Base-by-base conservation (phyloP, 1,139 yeast genomes). In the Saccharomyces hybrid region DNA sequence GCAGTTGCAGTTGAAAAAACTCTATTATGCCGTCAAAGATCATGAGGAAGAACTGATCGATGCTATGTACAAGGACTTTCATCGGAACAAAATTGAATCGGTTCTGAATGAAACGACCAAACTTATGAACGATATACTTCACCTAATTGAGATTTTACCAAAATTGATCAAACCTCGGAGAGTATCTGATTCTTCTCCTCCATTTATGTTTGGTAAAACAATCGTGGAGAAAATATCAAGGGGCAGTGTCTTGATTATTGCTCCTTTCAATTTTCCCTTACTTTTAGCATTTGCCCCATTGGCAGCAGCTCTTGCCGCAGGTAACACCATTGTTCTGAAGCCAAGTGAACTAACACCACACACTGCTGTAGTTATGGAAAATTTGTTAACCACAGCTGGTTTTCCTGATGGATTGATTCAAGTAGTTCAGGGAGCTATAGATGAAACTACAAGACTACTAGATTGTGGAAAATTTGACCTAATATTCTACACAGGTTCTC, bases 251-350 rank as follows among this genome's bases (percentile, higher is more conserved):
- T 77, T 90, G 60, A 75, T 91, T 54, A 82, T 90, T 54, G 74
- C 90, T 1, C 97, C 98, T 0, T 91, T 88, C 79, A 91, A 91
- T 72, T 93, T 86, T 69, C 99, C 99, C 0, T 70, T 88, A 53
- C 60, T 80, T 47, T 74, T 91, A 59, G 67, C 88, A 0, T 60
- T 90, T 28, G 75, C 81, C 14, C 90, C 97, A 0, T 66, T 91
- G 19, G 77, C 84, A 44, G 89, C 89, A 32, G 97, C 97, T 1
- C 74, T 93, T 62, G 90, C 96, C 1, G 90, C 86, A 23, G 98
- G 98, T 25, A 91, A 91, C 70, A 78, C 84, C 7, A 95, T 88
- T 29, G 82, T 88, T 26, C 74, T 87, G 65, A 91, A 91, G 69
- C 95, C 89, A 34, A 80, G 88, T 41, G 98, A 93, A 70, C 69